These are phyloP conservation scores for Cephalotrichum gorgonifer DNA, from an alignment of 2,329 filamentous ascomycete genomes.

Conservation along the genomic window DNA sequence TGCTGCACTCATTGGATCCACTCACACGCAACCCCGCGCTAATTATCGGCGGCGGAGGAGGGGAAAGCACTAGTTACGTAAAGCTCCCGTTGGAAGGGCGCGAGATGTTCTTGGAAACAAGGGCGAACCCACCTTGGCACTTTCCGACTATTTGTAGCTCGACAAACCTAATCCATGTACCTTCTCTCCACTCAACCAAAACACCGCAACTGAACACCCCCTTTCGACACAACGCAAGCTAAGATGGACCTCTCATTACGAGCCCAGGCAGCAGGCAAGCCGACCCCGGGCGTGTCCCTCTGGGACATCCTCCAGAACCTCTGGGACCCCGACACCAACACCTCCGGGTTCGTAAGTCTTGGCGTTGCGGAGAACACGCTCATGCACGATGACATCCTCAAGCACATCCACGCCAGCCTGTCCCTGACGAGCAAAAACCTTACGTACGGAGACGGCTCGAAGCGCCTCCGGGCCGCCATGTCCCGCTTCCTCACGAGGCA, in stretches of 20 bases:
- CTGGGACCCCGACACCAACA: slow-evolving; percentile 29
- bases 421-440: slow-evolving; percentile 19
- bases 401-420: slow-evolving; percentile 28
- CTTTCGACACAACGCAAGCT: neutral
- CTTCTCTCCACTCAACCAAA: too few species aligned
- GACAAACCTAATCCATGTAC: neutral
- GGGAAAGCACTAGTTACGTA: neutral
- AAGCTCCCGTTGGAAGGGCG: neutral
- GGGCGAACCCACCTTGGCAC: neutral
- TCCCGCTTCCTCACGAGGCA: slow-evolving; percentile 24
- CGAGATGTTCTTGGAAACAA: neutral
- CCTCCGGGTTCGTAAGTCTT: slow-evolving; percentile 35
- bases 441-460: slow-evolving; percentile 31
- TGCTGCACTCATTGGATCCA: neutral
- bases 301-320: slow-evolving; percentile 34
- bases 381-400: slow-evolving; percentile 33
- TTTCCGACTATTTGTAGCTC: neutral
- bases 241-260: neutral
- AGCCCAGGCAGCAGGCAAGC: neutral
- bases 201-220: neutral
- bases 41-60: neutral
- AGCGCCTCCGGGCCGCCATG: slow-evolving; percentile 19
- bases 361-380: slow-evolving; percentile 42
- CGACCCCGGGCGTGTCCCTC: neutral
- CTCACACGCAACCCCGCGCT: neutral